Conservation (phyloP, 1,139 yeast genomes). For the Candida dubliniensis region DNA sequence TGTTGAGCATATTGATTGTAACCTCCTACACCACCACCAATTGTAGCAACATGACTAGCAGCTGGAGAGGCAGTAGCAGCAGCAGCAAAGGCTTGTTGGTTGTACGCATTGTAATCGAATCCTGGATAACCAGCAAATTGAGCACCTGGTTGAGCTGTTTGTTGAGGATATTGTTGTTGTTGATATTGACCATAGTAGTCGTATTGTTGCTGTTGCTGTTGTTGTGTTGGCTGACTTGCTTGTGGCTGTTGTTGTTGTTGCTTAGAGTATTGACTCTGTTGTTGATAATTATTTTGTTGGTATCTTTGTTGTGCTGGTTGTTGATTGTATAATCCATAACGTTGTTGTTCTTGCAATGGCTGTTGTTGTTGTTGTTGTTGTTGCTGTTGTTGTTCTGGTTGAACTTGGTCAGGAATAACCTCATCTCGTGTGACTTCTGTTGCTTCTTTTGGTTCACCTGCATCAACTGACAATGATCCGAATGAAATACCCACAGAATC, state of each 20-base stretch:
- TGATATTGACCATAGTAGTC: conserved; percentile 31
- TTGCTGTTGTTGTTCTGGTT: conserved; percentile 14
- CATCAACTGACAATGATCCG: conserved; percentile 56
- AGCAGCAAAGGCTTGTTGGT: conserved; percentile 34
- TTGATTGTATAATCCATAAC: conserved; percentile 15
- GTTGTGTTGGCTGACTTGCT: conserved; percentile 18
- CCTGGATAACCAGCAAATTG: conserved; percentile 50
- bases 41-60: conserved; percentile 33
- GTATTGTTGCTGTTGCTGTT: conserved; percentile 23
- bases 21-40: conserved; percentile 23
- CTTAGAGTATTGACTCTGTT: conserved; percentile 18
- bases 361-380: conserved; percentile 18
- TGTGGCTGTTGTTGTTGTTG: conserved; percentile 19
- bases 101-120: conserved; percentile 43
- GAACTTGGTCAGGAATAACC: conserved; percentile 13
- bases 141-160: conserved; percentile 41
- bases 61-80: conserved; percentile 37
- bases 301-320: conserved; percentile 16
- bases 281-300: conserved; percentile 17
- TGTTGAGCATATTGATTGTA: conserved; percentile 29
- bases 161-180: conserved; percentile 46
- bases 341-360: conserved; percentile 13
- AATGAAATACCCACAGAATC: conserved; percentile 69
- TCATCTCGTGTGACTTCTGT: conserved; percentile 14
- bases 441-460: conserved; percentile 33